A percentile compares a stretch with the other conserved stretches of the same genome.
These are phyloP conservation scores for Cryptococcus amylolentus DNA, from an alignment of 1,284 basidiomycete genomes.

Conservation along the genomic window DNA sequence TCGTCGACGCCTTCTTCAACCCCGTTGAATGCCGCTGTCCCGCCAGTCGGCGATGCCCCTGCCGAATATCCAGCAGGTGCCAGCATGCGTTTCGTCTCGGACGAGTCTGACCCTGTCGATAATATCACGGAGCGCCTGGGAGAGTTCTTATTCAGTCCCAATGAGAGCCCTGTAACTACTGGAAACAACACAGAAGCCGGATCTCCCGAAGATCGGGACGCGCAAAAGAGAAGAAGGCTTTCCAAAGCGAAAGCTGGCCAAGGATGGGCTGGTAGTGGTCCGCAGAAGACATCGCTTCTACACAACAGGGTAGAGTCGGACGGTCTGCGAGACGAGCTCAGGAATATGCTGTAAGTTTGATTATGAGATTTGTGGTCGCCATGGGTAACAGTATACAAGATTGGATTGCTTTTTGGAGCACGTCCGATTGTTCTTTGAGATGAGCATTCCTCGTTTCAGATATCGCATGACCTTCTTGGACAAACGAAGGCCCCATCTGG, in stretches of 20 bases:
- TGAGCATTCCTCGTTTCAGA: slow-evolving; percentile 42
- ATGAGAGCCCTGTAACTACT: slow-evolving; percentile 2
- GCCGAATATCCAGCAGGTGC: too few relatives aligned
- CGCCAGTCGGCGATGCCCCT: too few relatives aligned
- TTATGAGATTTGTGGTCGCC: background rate
- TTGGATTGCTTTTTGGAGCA: slow-evolving; percentile 42
- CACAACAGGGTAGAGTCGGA: slow-evolving; percentile 25
- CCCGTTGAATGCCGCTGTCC: too few relatives aligned
- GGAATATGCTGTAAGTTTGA: slow-evolving; percentile 26
- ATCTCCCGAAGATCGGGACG: slow-evolving; percentile 12
- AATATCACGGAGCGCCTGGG: slow-evolving; percentile 38
- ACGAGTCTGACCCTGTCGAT: slow-evolving; percentile 24
- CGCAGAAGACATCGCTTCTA: background rate
- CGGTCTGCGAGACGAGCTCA: slow-evolving; percentile 30
- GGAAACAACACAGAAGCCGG: background rate
- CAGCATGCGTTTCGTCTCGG: too few relatives aligned
- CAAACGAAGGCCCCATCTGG: slow-evolving; percentile 34
- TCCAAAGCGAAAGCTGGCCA: slow-evolving; percentile 2
- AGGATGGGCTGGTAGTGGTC: background rate
- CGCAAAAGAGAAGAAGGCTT: slow-evolving; percentile 15
- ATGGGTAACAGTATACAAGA: slow-evolving; percentile 7
- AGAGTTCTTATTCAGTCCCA: slow-evolving; percentile 42
- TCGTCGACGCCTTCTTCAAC: too few relatives aligned
- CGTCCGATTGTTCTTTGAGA: slow-evolving; percentile 40
- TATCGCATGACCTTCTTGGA: slow-evolving; percentile 42